Base-by-base conservation (phyloP, 2,329 filamentous ascomycete genomes). In the Sporothrix globosa region DNA sequence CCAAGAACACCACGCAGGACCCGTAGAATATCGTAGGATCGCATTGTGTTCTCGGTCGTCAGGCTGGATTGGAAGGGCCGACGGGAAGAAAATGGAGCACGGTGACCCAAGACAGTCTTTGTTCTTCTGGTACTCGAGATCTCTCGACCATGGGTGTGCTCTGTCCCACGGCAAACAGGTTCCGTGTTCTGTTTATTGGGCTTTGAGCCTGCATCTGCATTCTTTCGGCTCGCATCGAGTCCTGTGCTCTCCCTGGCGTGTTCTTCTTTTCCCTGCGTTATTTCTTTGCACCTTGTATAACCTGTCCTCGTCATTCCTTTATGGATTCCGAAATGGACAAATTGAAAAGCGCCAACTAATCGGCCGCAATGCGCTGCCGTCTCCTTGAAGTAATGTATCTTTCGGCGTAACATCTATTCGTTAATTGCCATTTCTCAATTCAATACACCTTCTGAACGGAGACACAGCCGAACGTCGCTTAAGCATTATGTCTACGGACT, bases 221-320 rank as follows among this genome's bases (percentile, higher is more conserved):
- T 7, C n/a, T n/a, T n/a, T 50, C 61, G 44, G 44, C 61, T 30
- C 44, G 9, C 61, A 19, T 34, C 61, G 61, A 65, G 61, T 65
- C 61, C 17, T 65, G 41, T 65, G 61, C 44, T 17, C 34, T 6
- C 56, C 58, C 39, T 21, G 19, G 39, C 17, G 44, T 39, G n/a
- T 61, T n/a, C 39, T 7, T 34, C 34, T 34, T 6, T 4, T 34
- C 34, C 34, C 34, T n/a, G 30, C 34, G 34, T 46, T 61, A 13
- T 24, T 17, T 44, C 58, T 19, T 39, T 24, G 39, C 41, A 13
- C 39, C n/a, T 24, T 21, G 39, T 44, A 46, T 27, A 39, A 44
- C 24, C 58, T 13, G 39, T 7, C 19, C 13, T 61, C 34, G 58
- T 17, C 39, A 61, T 27, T 14, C 21, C 17, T 5, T 17, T 14